Conservation (phyloP, 2,329 filamentous ascomycete genomes). For the Stylonectria norvegica region DNA sequence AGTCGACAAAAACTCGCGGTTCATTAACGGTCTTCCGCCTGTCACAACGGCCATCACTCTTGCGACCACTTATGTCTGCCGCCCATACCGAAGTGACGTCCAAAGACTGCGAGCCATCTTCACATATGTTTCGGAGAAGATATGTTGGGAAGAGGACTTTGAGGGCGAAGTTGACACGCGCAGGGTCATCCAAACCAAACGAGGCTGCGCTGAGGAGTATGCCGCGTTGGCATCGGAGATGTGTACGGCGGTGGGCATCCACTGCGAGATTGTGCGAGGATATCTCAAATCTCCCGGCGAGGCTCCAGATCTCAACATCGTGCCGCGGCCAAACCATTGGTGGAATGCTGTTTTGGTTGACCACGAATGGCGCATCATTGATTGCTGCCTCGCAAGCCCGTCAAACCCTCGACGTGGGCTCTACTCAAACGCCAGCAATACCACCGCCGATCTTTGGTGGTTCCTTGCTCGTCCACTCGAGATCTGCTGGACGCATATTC, state of each 20-base stretch:
- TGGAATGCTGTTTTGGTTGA: constrained; percentile 96
- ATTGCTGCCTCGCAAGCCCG: constrained; percentile 86
- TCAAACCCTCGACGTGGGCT: constrained; percentile 77
- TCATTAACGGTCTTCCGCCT: constrained; percentile 77
- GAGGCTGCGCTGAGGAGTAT: constrained; percentile 86
- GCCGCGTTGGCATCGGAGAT: constrained; percentile 86
- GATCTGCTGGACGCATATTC: constrained; percentile 93
- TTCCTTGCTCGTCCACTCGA: constrained; percentile 88
- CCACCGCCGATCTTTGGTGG: constrained; percentile 82
- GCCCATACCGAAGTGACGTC: constrained; percentile 90
- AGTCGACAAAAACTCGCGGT: constrained; percentile 94
- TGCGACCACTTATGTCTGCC: constrained; percentile 87
- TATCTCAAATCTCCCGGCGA: constrained; percentile 92
- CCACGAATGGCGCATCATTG: constrained; percentile 93
- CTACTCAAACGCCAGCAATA: constrained; percentile 70
- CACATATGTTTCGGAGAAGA: constrained; percentile 93
- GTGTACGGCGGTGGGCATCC: constrained; percentile 84
- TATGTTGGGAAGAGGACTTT: constrained; percentile 93
- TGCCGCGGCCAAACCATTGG: constrained; percentile 91
- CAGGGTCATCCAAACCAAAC: constrained; percentile 77
- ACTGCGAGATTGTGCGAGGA: constrained; percentile 81
- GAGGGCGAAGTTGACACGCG: constrained; percentile 81
- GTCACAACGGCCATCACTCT: constrained; percentile 78
- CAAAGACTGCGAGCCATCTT: constrained; percentile 93
- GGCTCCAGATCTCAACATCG: constrained; percentile 70